phyloP scores from a whole-genome alignment of 306 rosid genomes.

The Acacia confusa region DNA sequence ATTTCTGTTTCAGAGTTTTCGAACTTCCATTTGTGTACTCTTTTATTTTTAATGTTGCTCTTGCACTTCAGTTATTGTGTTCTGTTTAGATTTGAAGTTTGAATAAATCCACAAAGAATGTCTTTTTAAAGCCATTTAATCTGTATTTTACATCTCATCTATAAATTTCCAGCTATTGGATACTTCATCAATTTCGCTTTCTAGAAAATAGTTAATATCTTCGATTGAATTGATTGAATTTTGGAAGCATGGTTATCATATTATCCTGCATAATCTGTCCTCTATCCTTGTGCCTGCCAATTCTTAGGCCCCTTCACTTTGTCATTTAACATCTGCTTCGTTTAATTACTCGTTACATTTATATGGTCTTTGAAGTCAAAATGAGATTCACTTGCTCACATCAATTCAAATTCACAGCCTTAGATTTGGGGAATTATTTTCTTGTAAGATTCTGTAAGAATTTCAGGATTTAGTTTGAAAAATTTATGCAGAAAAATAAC shows the following conservation, averaged over 20 bases:
- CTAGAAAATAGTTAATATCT: neutral
- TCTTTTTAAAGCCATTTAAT: neutral
- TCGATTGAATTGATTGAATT: neutral
- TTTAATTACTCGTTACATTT: neutral
- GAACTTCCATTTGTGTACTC: neutral
- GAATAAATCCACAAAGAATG: neutral
- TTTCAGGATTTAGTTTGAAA: neutral
- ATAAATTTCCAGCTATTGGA: neutral
- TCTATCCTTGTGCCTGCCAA: neutral
- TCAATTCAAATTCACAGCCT: neutral
- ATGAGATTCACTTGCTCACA: neutral
- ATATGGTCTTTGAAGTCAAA: neutral
- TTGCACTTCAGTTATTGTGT: neutral
- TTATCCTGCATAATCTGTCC: neutral
- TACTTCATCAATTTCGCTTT: neutral
- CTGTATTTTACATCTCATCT: neutral
- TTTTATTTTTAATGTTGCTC: neutral
- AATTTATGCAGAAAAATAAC: constrained; percentile 39
- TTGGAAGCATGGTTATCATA: neutral
- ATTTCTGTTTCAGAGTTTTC: neutral
- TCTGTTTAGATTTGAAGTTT: neutral
- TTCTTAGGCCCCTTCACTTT: neutral
- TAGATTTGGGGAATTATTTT: neutral
- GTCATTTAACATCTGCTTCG: neutral
- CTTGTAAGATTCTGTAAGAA: constrained; percentile 17